Evolutionary conservation across 257 asterid species (phyloP).

Genomic region (Jaltomata sinuosa): DNA sequence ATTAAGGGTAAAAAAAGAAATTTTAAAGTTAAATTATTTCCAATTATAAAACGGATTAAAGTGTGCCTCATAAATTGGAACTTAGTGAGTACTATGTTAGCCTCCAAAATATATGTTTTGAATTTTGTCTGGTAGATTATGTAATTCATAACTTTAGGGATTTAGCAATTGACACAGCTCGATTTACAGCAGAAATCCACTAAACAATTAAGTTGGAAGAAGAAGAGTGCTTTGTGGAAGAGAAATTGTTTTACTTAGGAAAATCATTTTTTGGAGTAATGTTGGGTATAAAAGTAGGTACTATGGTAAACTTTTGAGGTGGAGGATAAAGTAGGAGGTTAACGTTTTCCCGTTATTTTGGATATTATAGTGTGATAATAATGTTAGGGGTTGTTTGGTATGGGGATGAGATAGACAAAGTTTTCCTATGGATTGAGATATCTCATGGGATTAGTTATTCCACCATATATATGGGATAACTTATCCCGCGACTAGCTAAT

Average conservation of each 20-base stretch:
- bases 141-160: not conserved
- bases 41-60: too few relatives aligned
- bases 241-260: not conserved
- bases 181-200: not conserved
- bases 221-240: not conserved
- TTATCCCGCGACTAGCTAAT: too few relatives aligned
- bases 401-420: too few relatives aligned
- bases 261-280: not conserved
- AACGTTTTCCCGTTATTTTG: not conserved
- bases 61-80: too few relatives aligned
- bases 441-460: too few relatives aligned
- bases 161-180: not conserved
- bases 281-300: not conserved
- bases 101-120: not conserved
- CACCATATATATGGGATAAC: too few relatives aligned
- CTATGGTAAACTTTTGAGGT: not conserved
- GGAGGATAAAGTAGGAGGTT: not conserved
- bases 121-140: not conserved
- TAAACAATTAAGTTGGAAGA: not conserved
- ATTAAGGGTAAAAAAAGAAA: too few relatives aligned
- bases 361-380: not conserved
- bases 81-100: not conserved
- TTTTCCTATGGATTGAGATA: too few relatives aligned
- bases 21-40: too few relatives aligned
- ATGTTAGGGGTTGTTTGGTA: too few relatives aligned